A percentile compares a stretch with the other conserved stretches of the same genome.
These are phyloP conservation scores for Hanseniaspora thailandica DNA, from an alignment of 805 yeast species.

Conservation along the genomic window DNA sequence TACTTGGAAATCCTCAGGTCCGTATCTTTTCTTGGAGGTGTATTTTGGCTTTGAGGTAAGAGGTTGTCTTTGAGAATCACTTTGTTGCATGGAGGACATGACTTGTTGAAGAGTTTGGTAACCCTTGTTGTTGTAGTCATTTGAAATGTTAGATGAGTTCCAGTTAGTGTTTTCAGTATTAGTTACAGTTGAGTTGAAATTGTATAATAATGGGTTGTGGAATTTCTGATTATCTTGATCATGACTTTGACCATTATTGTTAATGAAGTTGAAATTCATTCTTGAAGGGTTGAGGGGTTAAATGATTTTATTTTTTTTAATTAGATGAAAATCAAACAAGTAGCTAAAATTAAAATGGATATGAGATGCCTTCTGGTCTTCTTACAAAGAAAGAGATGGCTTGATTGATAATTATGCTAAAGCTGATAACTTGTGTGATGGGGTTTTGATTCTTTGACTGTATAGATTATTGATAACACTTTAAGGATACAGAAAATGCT, in stretches of 20 bases:
- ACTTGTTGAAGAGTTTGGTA: slow-evolving; percentile 12
- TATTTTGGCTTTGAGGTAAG: background rate
- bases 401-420: no score
- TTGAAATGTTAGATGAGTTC: background rate
- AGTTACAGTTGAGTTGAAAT: slow-evolving; percentile 1
- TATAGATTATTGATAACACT: no score
- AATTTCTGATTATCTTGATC: slow-evolving; percentile 2
- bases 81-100: slow-evolving; percentile 14
- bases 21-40: slow-evolving; percentile 33
- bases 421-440: no score
- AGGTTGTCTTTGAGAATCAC: background rate
- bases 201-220: slow-evolving; percentile 11
- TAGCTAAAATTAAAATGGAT: no score
- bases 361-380: no score
- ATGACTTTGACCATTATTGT: background rate
- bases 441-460: no score
- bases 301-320: background rate
- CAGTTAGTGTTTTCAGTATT: slow-evolving; percentile 6
- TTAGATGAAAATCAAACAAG: no score
- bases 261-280: background rate
- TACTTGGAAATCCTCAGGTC: slow-evolving; percentile 91
- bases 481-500: no score
- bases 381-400: no score
- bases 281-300: background rate
- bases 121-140: slow-evolving; percentile 12